Conservation (phyloP, 202 grass and related monocot species). For the Zizania palustris region DNA sequence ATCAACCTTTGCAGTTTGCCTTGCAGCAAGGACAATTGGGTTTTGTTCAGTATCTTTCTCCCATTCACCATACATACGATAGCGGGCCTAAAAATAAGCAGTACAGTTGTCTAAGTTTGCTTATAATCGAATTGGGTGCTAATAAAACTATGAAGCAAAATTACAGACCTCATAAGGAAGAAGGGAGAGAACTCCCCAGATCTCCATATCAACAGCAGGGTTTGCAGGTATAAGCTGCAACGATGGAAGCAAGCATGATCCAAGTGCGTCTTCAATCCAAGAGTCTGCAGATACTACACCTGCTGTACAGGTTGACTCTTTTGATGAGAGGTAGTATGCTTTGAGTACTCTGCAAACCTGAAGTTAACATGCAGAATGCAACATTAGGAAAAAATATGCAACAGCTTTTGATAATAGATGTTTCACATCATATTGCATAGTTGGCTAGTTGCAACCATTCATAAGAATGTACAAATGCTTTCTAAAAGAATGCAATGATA, state of each 20-base stretch:
- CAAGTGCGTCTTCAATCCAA: constrained; percentile 81
- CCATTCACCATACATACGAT: constrained; percentile 95
- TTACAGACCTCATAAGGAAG: constrained; percentile 89
- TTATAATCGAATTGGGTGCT: constrained; percentile 26
- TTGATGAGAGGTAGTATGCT: constrained; percentile 64
- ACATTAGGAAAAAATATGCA: constrained; percentile 20
- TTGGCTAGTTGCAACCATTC: constrained; percentile 30
- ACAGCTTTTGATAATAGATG: neutral
- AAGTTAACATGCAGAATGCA: constrained; percentile 19
- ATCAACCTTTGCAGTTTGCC: constrained; percentile 90
- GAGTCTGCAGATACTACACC: constrained; percentile 49
- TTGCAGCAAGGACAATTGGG: constrained; percentile 86
- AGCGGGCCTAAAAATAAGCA: constrained; percentile 60
- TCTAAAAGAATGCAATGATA: no score
- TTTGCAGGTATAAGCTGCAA: constrained; percentile 97
- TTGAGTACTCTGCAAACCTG: constrained; percentile 94
- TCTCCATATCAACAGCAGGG: constrained; percentile 93
- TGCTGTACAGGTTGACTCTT: constrained; percentile 53
- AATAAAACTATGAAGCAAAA: constrained; percentile 31
- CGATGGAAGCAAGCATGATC: constrained; percentile 82
- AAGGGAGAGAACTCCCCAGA: constrained; percentile 93
- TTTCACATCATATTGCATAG: constrained; percentile 22
- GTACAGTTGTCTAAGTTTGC: constrained; percentile 9
- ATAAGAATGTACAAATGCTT: neutral
- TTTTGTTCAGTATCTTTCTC: constrained; percentile 86